phyloP scores from a whole-genome alignment of 129 eudicot species.

The Rutidosis leptorrhynchoides region DNA sequence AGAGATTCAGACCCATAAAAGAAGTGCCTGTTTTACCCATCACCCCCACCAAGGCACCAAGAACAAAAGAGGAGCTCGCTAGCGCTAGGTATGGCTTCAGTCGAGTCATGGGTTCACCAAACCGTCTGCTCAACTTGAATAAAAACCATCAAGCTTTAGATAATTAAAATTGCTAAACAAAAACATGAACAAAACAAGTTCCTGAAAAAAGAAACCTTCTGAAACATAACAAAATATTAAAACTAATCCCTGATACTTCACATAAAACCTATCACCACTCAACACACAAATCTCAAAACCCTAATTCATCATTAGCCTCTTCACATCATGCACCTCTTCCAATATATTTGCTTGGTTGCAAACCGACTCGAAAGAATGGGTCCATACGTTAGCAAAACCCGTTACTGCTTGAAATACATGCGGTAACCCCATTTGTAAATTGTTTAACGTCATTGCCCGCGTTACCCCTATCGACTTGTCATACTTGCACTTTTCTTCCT shows the following conservation, averaged over 20 bases:
- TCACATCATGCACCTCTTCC: slow-evolving; percentile 55
- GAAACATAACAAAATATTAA: slow-evolving; percentile 3
- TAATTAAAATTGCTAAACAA: neutral
- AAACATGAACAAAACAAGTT: slow-evolving; percentile 5
- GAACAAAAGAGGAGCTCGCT: too few species aligned
- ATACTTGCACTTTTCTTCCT: slow-evolving; percentile 75
- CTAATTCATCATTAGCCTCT: slow-evolving; percentile 63
- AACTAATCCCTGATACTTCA: slow-evolving; percentile 17
- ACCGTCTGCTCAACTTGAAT: neutral
- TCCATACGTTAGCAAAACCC: slow-evolving; percentile 85
- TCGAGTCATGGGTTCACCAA: too few species aligned
- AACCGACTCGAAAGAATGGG: slow-evolving; percentile 78
- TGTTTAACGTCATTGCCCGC: slow-evolving; percentile 72
- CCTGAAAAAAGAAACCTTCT: neutral
- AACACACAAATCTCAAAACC: neutral
- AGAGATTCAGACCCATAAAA: neutral
- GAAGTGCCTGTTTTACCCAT: too few species aligned
- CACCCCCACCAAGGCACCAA: neutral
- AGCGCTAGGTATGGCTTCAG: too few species aligned
- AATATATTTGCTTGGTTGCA: slow-evolving; percentile 58
- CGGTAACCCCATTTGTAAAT: slow-evolving; percentile 83
- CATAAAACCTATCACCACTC: slow-evolving; percentile 8
- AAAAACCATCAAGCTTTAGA: neutral
- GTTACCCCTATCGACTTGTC: slow-evolving; percentile 68
- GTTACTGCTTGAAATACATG: slow-evolving; percentile 94